A percentile compares a stretch with the other conserved stretches of the same genome.
These are phyloP conservation scores for Blastocrithidia nonstop DNA, from an alignment of 208 protist species.

Conservation along the genomic window DNA sequence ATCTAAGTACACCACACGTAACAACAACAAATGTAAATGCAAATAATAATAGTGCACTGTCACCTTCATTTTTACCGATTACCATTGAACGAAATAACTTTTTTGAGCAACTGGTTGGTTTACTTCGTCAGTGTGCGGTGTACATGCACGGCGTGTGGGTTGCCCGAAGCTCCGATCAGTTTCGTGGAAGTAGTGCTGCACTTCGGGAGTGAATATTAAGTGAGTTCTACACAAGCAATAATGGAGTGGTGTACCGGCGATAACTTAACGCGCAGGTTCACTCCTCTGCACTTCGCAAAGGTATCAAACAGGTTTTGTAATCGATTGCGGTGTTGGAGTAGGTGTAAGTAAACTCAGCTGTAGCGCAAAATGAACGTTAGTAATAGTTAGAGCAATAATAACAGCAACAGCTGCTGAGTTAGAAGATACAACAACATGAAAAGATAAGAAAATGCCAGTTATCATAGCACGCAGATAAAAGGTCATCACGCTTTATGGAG, in stretches of 20 bases:
- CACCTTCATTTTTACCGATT: constrained; percentile 1
- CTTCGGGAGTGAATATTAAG: constrained; percentile 56
- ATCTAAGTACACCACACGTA: constrained; percentile 1
- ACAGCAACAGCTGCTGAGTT: no score
- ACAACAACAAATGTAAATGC: constrained; percentile 10
- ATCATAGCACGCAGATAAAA: no score
- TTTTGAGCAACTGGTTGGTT: constrained; percentile 18
- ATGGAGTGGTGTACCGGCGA: constrained; percentile 25
- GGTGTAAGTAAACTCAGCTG: constrained; percentile 22
- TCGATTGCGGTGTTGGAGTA: constrained; percentile 35
- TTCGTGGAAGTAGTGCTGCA: constrained; percentile 48
- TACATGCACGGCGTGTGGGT: constrained; percentile 83
- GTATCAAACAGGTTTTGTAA: constrained; percentile 50
- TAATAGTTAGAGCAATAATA: no score
- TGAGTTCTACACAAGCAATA: constrained; percentile 40
- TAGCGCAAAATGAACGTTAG: no score
- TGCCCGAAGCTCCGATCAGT: constrained; percentile 16
- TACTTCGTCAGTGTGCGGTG: constrained; percentile 26
- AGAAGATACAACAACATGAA: no score
- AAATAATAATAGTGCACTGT: constrained; percentile 7
- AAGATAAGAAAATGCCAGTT: no score
- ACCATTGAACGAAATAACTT: not conserved
- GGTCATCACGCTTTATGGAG: no score
- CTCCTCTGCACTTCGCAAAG: constrained; percentile 13
- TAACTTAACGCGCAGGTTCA: constrained; percentile 43